A percentile compares a stretch with the other conserved stretches of the same genome.
Conservation (phyloP, 2,329 filamentous ascomycete genomes). For the Aspergillus novoparasiticus region DNA sequence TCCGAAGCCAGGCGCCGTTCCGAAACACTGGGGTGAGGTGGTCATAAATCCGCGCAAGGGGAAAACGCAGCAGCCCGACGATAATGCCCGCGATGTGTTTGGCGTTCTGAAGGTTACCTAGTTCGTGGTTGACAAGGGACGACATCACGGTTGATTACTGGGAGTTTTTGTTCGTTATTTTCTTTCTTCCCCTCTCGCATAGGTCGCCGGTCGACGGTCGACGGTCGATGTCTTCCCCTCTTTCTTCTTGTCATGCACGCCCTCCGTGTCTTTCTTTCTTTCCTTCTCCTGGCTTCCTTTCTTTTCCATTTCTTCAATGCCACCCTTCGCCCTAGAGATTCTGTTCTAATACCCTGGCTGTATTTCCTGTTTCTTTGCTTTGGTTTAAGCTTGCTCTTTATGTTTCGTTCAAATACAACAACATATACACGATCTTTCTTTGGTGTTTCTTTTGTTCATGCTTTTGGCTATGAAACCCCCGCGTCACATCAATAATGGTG, state of each 20-base stretch:
- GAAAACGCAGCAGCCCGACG: slow-evolving; percentile 31
- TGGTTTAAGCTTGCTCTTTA: background rate
- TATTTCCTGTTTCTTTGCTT: slow-evolving; percentile 2
- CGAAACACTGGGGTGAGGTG: slow-evolving; percentile 49
- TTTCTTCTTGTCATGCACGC: slow-evolving; percentile 9
- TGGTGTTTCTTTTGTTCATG: background rate
- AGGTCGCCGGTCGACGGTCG: slow-evolving; percentile 29
- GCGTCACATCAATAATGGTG: background rate
- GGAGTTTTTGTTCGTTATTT: slow-evolving; percentile 10
- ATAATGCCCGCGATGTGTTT: slow-evolving; percentile 39
- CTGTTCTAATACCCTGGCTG: slow-evolving; percentile 17
- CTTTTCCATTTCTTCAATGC: background rate
- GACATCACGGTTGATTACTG: slow-evolving; percentile 14
- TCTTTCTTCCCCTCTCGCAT: slow-evolving; percentile 20
- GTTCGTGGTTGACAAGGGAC: slow-evolving; percentile 13
- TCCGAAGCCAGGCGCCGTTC: slow-evolving; percentile 27
- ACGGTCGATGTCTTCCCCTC: slow-evolving; percentile 21
- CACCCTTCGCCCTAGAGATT: slow-evolving; percentile 5
- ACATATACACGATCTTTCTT: background rate
- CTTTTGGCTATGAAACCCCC: background rate
- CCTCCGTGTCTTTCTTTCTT: slow-evolving; percentile 7
- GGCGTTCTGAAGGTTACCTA: slow-evolving; percentile 41
- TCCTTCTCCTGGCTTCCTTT: slow-evolving; percentile 13
- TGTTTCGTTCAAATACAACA: background rate
- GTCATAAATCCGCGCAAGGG: slow-evolving; percentile 43